These are phyloP conservation scores for Ascochyta viciae-villosae DNA, from an alignment of 2,329 filamentous ascomycete species.

Conservation along the genomic window DNA sequence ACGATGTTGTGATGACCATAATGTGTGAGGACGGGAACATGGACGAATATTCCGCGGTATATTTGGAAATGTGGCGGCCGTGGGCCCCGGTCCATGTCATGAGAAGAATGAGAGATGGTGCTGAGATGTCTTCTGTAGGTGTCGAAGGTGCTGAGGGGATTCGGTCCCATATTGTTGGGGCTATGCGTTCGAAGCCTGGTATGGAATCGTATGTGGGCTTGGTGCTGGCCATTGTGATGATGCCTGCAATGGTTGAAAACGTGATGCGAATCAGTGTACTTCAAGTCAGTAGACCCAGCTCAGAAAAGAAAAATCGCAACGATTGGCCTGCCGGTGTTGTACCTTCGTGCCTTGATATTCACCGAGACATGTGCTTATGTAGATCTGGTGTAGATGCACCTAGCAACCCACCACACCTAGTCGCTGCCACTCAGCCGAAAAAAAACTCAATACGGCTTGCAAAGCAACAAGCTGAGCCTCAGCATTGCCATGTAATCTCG, in stretches of 20 bases:
- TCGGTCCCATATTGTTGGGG: constrained; percentile 17
- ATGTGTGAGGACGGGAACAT: constrained; percentile 35
- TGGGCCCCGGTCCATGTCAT: constrained; percentile 42
- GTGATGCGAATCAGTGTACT: neutral
- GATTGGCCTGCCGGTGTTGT: constrained; percentile 5
- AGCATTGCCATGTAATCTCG: constrained; percentile 1
- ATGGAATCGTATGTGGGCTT: constrained; percentile 7
- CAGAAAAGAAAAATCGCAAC: neutral
- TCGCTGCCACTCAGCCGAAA: constrained; percentile 5
- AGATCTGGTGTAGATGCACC: neutral
- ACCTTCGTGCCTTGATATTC: neutral
- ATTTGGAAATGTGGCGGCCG: constrained; percentile 33
- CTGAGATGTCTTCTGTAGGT: constrained; percentile 3
- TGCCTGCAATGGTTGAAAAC: neutral
- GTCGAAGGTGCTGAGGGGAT: constrained; percentile 14
- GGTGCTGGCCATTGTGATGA: neutral
- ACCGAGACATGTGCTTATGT: constrained; percentile 11
- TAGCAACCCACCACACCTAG: neutral
- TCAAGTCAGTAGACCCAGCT: neutral
- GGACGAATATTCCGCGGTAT: constrained; percentile 30
- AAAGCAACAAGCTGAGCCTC: constrained; percentile 5
- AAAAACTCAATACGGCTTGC: neutral
- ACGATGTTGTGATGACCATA: constrained; percentile 36
- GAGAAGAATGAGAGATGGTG: constrained; percentile 33
- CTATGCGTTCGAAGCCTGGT: constrained; percentile 11